A percentile compares a stretch with the other conserved stretches of the same genome.
Evolutionary conservation across 78 protist genomes (phyloP).

Genomic region (Dictyostelium intermedium): DNA sequence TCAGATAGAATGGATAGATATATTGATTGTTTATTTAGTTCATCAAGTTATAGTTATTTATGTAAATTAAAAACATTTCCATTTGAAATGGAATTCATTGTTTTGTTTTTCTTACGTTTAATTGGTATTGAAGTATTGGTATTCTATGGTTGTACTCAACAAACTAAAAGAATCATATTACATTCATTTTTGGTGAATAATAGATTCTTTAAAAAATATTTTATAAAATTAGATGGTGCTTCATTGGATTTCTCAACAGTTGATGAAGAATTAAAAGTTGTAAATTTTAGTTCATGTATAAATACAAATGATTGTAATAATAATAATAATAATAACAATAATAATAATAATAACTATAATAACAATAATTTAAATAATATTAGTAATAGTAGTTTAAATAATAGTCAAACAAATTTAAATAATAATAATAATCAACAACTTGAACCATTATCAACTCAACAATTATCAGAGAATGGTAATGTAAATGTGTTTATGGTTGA

Average conservation of each 20-base stretch:
- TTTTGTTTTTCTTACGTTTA: background rate
- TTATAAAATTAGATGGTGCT: background rate
- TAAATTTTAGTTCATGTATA: background rate
- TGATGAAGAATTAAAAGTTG: constrained; percentile 4
- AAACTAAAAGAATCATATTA: background rate
- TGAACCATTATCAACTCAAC: background rate
- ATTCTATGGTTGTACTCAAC: background rate
- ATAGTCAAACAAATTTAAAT: background rate
- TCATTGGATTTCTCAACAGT: background rate
- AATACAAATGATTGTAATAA: too few species aligned
- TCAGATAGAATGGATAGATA: background rate
- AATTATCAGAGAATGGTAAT: background rate
- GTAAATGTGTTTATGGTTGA: background rate
- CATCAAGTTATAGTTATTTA: background rate
- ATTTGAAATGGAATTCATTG: background rate
- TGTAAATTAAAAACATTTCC: background rate
- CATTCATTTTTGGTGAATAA: background rate
- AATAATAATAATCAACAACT: background rate
- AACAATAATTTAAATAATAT: too few species aligned
- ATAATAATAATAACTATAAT: too few species aligned
- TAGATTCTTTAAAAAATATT: background rate
- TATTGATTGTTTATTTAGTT: background rate
- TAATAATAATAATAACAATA: too few species aligned
- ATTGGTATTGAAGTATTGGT: constrained; percentile 1
- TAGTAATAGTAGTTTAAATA: too few species aligned